Conservation (phyloP, 202 grass and related monocot species). For the Zoysia matrella region DNA sequence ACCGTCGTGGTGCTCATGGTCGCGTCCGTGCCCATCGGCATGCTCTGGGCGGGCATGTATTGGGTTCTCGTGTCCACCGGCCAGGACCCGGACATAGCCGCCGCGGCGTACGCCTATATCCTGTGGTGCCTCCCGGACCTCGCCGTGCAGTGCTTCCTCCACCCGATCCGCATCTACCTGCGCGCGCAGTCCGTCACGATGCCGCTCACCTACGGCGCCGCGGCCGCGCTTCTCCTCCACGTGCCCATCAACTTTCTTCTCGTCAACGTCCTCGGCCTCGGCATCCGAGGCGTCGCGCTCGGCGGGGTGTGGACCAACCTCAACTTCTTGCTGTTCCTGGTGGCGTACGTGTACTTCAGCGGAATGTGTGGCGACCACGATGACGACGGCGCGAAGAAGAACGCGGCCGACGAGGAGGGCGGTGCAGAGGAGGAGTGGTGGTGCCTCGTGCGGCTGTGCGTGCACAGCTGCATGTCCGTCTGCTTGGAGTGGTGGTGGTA, state of each 20-base stretch:
- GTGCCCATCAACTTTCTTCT: conserved; percentile 78
- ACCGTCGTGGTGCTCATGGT: conserved; percentile 69
- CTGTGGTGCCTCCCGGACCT: conserved; percentile 90
- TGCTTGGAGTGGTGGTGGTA: conserved; percentile 99
- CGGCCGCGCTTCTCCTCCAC: conserved; percentile 70
- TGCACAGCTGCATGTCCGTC: conserved; percentile 92
- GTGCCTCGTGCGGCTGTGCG: conserved; percentile 69
- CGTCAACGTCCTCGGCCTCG: conserved; percentile 63
- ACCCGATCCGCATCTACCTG: conserved; percentile 94
- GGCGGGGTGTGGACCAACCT: conserved; percentile 73
- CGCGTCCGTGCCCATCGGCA: conserved; percentile 62
- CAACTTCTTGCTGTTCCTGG: conserved; percentile 68
- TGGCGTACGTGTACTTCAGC: conserved; percentile 62
- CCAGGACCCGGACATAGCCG: conserved; percentile 74
- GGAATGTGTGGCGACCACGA: conserved; percentile 48
- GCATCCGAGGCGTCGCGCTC: conserved; percentile 82
- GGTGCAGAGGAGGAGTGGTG: conserved; percentile 51
- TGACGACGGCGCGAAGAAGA: conserved; percentile 14
- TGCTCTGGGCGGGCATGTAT: conserved; percentile 79
- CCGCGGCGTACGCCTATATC: conserved; percentile 76
- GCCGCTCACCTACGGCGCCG: conserved; percentile 78
- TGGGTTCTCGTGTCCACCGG: conserved; percentile 67
- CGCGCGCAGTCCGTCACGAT: conserved; percentile 87
- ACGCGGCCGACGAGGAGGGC: background rate
- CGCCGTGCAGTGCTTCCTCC: conserved; percentile 78